These are phyloP conservation scores for Protomyces macrosporus DNA, from an alignment of 1,139 yeast genomes.

Conservation along the genomic window DNA sequence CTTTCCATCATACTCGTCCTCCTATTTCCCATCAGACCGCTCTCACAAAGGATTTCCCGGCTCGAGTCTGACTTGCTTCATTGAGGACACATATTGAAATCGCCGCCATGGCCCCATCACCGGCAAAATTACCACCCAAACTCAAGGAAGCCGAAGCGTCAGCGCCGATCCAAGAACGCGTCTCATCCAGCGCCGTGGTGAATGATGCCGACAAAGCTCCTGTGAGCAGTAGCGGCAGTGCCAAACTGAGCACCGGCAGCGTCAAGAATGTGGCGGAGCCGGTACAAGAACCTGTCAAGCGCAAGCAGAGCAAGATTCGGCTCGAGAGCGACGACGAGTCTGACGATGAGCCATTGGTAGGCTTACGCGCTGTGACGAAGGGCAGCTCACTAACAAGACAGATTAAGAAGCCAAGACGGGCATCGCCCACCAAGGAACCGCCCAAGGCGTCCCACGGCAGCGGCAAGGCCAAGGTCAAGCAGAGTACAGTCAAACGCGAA, in stretches of 20 bases:
- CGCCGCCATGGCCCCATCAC: too few relatives aligned
- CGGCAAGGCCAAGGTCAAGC: background rate
- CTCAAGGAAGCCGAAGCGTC: background rate
- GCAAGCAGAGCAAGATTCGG: constrained; percentile 18
- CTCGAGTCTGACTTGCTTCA: too few relatives aligned
- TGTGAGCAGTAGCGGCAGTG: background rate
- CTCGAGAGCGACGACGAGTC: constrained; percentile 9
- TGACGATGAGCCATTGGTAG: constrained; percentile 16
- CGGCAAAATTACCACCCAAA: background rate
- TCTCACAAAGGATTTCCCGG: too few relatives aligned
- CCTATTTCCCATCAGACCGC: too few relatives aligned
- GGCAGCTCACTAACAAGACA: background rate
- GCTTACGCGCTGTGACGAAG: background rate
- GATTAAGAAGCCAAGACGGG: constrained; percentile 7
- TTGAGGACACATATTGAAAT: too few relatives aligned
- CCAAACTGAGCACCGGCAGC: too few relatives aligned
- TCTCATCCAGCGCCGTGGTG: background rate
- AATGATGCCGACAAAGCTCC: background rate
- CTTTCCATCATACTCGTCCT: too few relatives aligned
- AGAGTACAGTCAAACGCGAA: background rate
- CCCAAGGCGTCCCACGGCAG: background rate
- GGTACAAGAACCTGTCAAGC: background rate
- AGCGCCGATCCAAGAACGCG: background rate
- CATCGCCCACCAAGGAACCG: background rate
- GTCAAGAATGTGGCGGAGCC: background rate